These are phyloP conservation scores for Porcisia hertigi DNA, from an alignment of 208 protist genomes.

Conservation along the genomic window DNA sequence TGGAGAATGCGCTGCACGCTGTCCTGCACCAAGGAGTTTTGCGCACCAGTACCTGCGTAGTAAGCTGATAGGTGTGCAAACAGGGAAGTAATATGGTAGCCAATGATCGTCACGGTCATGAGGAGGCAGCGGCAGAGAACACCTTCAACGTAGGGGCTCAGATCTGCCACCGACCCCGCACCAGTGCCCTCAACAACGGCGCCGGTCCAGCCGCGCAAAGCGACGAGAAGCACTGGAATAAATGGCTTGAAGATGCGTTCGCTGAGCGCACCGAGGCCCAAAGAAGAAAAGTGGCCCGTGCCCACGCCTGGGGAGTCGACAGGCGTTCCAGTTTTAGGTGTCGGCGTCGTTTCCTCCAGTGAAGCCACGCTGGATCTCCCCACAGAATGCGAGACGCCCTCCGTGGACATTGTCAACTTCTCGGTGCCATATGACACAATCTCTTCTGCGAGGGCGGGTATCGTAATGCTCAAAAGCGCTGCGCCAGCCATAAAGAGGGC, in stretches of 20 bases:
- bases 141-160: slow-evolving; percentile 24
- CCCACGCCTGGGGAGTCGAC: background rate
- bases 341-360: background rate
- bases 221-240: slow-evolving; percentile 16
- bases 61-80: slow-evolving; percentile 54
- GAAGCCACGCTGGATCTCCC: slow-evolving; percentile 1
- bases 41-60: slow-evolving; percentile 37
- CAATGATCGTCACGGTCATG: slow-evolving; percentile 34
- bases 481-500: slow-evolving; percentile 43
- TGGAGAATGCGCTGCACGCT: slow-evolving; percentile 40
- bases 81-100: slow-evolving; percentile 57
- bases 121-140: slow-evolving; percentile 49
- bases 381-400: background rate
- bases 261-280: slow-evolving; percentile 15
- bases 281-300: background rate
- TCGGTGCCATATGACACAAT: slow-evolving; percentile 41
- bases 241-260: slow-evolving; percentile 27
- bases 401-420: slow-evolving; percentile 6
- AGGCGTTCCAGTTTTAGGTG: background rate
- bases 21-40: slow-evolving; percentile 38
- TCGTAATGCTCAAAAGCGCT: slow-evolving; percentile 37
- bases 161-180: background rate
- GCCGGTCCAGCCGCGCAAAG: slow-evolving; percentile 5
- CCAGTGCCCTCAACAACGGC: background rate
- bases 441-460: slow-evolving; percentile 54